Conservation (phyloP, 768 basidiomycete genomes). For the Rubroboletus satanas region DNA sequence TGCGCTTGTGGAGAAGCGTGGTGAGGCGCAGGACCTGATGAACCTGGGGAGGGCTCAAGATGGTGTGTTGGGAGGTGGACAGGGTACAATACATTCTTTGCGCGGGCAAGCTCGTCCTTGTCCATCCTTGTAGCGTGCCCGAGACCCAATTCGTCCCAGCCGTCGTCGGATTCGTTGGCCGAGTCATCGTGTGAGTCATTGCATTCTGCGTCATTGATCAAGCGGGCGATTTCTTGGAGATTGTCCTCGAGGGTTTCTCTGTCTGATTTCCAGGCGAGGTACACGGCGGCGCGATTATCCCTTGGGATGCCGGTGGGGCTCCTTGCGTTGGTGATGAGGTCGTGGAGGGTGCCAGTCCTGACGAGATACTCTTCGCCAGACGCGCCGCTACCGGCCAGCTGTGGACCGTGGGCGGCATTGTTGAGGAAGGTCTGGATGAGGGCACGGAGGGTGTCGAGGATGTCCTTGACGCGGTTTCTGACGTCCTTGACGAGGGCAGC, state of each 20-base stretch:
- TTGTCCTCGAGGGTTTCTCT: constrained; percentile 59
- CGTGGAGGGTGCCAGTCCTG: constrained; percentile 57
- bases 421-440: constrained; percentile 44
- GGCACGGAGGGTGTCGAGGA: constrained; percentile 42
- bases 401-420: constrained; percentile 25
- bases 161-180: constrained; percentile 37
- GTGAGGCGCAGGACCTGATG: constrained; percentile 56
- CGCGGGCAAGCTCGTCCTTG: constrained; percentile 48
- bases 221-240: constrained; percentile 51
- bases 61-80: neutral
- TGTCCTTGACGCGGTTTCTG: constrained; percentile 35
- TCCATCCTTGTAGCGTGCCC: constrained; percentile 48
- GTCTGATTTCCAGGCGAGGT: constrained; percentile 48
- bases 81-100: constrained; percentile 49
- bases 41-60: constrained; percentile 38
- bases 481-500: constrained; percentile 45
- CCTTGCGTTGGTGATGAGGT: constrained; percentile 51
- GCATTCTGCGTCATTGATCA: constrained; percentile 41
- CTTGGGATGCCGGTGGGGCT: constrained; percentile 46
- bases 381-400: constrained; percentile 10
- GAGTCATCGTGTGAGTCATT: constrained; percentile 19
- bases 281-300: constrained; percentile 57
- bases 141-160: constrained; percentile 58
- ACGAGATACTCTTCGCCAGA: constrained; percentile 48
- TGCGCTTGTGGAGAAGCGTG: constrained; percentile 58